Percentiles rank a stretch among this genome's conserved stretches.
Evolutionary conservation across 345 rosid species (phyloP).

Genomic region (Gossypium ekmanianum): DNA sequence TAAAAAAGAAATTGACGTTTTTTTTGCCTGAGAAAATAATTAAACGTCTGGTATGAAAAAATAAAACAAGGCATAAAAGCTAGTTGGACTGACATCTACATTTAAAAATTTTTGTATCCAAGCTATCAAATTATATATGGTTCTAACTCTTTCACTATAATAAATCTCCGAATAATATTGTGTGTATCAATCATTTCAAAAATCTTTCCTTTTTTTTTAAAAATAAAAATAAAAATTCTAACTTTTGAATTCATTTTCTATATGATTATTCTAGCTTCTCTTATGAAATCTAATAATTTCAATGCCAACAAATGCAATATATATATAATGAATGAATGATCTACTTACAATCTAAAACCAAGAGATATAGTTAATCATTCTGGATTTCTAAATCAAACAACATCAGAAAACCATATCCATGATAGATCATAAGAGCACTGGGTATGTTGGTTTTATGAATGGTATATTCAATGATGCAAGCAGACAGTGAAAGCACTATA

Average conservation of each 20-base stretch:
- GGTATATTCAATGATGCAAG: conserved; percentile 18
- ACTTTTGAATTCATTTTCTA: no score
- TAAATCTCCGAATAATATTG: not conserved
- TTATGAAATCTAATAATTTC: not conserved
- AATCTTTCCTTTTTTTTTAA: not conserved
- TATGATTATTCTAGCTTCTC: no score
- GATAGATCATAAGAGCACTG: conserved; percentile 44
- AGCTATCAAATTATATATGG: not conserved
- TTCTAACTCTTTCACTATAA: not conserved
- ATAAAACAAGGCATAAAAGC: not conserved
- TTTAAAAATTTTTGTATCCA: not conserved
- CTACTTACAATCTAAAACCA: not conserved
- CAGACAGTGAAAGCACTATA: conserved; percentile 27
- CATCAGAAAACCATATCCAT: conserved; percentile 43
- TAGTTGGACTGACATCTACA: not conserved
- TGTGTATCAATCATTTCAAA: not conserved
- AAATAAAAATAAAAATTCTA: not conserved
- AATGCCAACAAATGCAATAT: not conserved
- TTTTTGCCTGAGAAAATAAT: not conserved
- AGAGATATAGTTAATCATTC: conserved; percentile 13
- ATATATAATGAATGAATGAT: no score
- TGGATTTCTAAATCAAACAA: conserved; percentile 19
- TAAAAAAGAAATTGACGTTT: not conserved
- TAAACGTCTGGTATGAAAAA: not conserved
- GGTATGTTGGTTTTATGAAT: conserved; percentile 44